Conservation (phyloP, 2,329 filamentous ascomycete genomes). For the Hawksworthiomyces lignivorus region DNA sequence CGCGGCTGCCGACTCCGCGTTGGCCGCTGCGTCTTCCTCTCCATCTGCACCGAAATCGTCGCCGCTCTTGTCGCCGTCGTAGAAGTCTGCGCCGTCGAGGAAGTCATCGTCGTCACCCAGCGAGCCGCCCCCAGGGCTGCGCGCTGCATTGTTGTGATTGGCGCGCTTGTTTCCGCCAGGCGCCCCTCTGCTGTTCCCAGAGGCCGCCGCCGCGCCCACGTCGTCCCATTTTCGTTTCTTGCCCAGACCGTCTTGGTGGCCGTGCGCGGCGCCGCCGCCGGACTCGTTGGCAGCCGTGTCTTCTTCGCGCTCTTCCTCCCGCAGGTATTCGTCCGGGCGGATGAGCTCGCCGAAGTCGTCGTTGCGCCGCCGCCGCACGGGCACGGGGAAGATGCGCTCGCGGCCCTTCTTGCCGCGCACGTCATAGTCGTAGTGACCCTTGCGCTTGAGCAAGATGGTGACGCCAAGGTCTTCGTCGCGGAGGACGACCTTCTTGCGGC, state of each 20-base stretch:
- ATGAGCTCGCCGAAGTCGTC: slow-evolving; percentile 96
- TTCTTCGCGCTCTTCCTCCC: slow-evolving; percentile 82
- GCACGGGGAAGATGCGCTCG: slow-evolving; percentile 85
- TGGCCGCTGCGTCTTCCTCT: slow-evolving; percentile 47
- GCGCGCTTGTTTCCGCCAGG: slow-evolving; percentile 47
- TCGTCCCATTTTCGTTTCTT: slow-evolving; percentile 96
- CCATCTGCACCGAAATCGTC: slow-evolving; percentile 54
- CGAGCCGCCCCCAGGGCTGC: slow-evolving; percentile 14
- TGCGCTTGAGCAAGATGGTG: slow-evolving; percentile 81
- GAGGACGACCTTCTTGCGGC: slow-evolving; percentile 76
- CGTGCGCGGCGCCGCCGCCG: slow-evolving; percentile 35
- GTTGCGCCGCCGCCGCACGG: slow-evolving; percentile 66
- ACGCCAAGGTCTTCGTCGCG: slow-evolving; percentile 88
- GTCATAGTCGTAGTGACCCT: slow-evolving; percentile 88
- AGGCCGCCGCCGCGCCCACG: slow-evolving; percentile 28
- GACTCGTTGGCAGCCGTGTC: slow-evolving; percentile 48
- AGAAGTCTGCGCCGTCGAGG: not conserved
- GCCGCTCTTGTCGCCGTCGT: slow-evolving; percentile 13
- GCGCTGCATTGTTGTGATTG: slow-evolving; percentile 29
- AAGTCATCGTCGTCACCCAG: not conserved
- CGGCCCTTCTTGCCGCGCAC: slow-evolving; percentile 84
- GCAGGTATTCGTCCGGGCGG: slow-evolving; percentile 84
- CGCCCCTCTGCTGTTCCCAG: not conserved
- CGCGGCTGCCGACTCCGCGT: slow-evolving; percentile 42
- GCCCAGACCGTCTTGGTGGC: slow-evolving; percentile 57